phyloP scores from a whole-genome alignment of 2,329 filamentous ascomycete genomes.

The Drechslera avenae region DNA sequence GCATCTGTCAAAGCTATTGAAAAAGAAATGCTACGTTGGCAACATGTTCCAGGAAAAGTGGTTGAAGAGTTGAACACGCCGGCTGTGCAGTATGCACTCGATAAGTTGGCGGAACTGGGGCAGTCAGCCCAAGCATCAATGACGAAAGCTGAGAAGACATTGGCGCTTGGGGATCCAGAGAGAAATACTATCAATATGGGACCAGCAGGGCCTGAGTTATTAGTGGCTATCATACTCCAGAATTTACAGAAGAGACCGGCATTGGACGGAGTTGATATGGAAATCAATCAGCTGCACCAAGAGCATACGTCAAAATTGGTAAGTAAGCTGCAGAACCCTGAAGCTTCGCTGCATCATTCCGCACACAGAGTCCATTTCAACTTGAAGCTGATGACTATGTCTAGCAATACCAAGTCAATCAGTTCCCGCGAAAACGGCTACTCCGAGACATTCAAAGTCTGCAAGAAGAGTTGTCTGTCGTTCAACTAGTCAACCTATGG shows the following conservation, averaged over 20 bases:
- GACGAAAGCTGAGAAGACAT: slow-evolving; percentile 10
- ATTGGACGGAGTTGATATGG: not conserved
- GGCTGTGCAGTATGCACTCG: slow-evolving; percentile 1
- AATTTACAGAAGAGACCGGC: not conserved
- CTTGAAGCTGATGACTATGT: not conserved
- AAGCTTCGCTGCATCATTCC: no score
- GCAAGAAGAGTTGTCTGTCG: slow-evolving; percentile 15
- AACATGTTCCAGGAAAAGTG: not conserved
- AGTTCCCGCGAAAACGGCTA: slow-evolving; percentile 14
- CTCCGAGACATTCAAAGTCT: slow-evolving; percentile 16
- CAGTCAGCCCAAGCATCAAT: slow-evolving; percentile 8
- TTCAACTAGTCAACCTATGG: slow-evolving; percentile 17
- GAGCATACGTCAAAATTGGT: slow-evolving; percentile 8
- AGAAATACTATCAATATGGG: slow-evolving; percentile 2
- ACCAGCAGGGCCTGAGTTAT: slow-evolving; percentile 2
- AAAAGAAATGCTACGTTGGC: not conserved
- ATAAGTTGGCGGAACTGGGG: slow-evolving; percentile 1
- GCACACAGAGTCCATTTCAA: not conserved
- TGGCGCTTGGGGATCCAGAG: slow-evolving; percentile 3
- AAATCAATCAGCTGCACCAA: slow-evolving; percentile 7
- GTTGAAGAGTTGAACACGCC: slow-evolving; percentile 1
- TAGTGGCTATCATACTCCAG: slow-evolving; percentile 1
- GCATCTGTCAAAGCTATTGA: not conserved
- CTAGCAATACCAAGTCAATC: slow-evolving; percentile 19
- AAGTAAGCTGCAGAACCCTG: not conserved